These are phyloP conservation scores for Saturnispora silvae DNA, from an alignment of 805 yeast species.

Conservation along the genomic window DNA sequence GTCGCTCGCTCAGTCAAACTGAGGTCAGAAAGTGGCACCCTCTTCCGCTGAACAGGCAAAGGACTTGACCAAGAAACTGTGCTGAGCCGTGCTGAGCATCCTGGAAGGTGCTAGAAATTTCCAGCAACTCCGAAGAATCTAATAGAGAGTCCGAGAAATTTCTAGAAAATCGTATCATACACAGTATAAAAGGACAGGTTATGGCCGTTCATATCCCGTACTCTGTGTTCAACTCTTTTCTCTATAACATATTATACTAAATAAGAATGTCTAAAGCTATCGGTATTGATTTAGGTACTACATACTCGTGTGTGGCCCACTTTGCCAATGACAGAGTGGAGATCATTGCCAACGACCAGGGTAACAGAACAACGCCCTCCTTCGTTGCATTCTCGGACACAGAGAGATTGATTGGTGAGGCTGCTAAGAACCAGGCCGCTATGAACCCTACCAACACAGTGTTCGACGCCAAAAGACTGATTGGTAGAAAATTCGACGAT, in stretches of 20 bases:
- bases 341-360: constrained; percentile 95
- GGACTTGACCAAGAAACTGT: too few relatives aligned
- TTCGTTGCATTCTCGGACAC: constrained; percentile 90
- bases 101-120: too few relatives aligned
- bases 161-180: background rate
- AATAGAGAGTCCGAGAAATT: background rate
- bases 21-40: too few relatives aligned
- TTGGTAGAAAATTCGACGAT: constrained; percentile 81
- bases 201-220: background rate
- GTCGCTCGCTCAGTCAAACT: too few relatives aligned
- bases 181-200: constrained; percentile 1
- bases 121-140: too few relatives aligned
- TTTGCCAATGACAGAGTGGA: constrained; percentile 86
- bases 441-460: constrained; percentile 86
- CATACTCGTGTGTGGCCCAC: constrained; percentile 93
- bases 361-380: constrained; percentile 96
- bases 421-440: constrained; percentile 96
- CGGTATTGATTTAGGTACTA: constrained; percentile 77
- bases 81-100: too few relatives aligned
- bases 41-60: too few relatives aligned
- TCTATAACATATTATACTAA: background rate
- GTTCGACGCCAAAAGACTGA: constrained; percentile 83
- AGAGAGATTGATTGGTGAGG: constrained; percentile 91
- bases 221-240: background rate
- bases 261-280: constrained; percentile 32